These are phyloP conservation scores for Canna indica DNA, from an alignment of 176 grass and related monocot genomes.

Conservation along the genomic window DNA sequence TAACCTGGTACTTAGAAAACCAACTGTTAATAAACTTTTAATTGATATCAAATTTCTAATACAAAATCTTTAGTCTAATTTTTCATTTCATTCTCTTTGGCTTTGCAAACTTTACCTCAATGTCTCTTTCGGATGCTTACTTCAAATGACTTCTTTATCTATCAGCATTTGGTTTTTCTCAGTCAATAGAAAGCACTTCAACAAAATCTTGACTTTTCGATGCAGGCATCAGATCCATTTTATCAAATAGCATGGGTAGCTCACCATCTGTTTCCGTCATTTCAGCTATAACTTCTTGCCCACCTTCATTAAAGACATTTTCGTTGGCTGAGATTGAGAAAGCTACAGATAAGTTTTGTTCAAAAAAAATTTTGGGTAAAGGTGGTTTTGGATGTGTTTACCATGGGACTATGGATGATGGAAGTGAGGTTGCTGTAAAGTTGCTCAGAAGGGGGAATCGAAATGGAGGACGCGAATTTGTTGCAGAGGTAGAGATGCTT, in stretches of 20 bases:
- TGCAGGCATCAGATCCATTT: slow-evolving; percentile 10
- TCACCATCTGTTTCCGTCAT: slow-evolving; percentile 4
- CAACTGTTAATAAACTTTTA: too few relatives aligned
- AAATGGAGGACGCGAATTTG: slow-evolving; percentile 20
- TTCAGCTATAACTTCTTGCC: slow-evolving; percentile 3
- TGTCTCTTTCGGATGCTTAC: too few relatives aligned
- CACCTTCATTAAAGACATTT: slow-evolving; percentile 13
- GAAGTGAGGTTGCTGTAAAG: slow-evolving; percentile 23
- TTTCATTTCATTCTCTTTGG: too few relatives aligned
- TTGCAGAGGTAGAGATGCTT: slow-evolving; percentile 14
- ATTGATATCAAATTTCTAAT: too few relatives aligned
- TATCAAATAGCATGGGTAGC: slow-evolving; percentile 7
- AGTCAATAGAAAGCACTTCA: too few relatives aligned
- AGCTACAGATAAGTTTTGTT: slow-evolving; percentile 17
- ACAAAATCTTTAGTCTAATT: too few relatives aligned
- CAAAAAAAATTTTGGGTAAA: slow-evolving; percentile 14
- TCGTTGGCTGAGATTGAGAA: slow-evolving; percentile 17
- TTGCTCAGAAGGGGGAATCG: slow-evolving; percentile 13
- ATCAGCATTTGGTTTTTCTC: too few relatives aligned
- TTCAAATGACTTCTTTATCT: too few relatives aligned
- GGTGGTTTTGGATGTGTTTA: slow-evolving; percentile 29
- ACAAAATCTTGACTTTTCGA: not conserved
- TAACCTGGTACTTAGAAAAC: too few relatives aligned
- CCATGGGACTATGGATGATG: slow-evolving; percentile 13
- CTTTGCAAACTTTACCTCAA: too few relatives aligned